Evolutionary conservation across 345 rosid genomes (phyloP).

Genomic region (Conringia planisiliqua): DNA sequence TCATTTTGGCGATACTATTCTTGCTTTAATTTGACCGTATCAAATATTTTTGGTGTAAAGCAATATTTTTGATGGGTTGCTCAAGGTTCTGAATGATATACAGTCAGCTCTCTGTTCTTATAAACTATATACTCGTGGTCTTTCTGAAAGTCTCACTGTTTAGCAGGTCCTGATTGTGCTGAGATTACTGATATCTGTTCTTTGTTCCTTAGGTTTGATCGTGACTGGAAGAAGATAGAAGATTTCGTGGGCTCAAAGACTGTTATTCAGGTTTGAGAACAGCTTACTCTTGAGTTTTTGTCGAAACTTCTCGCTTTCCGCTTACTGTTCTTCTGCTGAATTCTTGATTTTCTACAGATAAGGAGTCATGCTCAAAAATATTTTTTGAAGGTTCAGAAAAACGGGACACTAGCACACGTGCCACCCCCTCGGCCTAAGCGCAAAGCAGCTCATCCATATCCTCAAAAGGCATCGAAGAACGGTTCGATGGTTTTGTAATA

Average conservation of each 20-base stretch:
- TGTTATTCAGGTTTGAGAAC: constrained; percentile 78
- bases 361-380: constrained; percentile 99
- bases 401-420: constrained; percentile 83
- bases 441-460: constrained; percentile 95
- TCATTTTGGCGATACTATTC: too few relatives aligned
- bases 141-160: background rate
- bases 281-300: background rate
- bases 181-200: background rate
- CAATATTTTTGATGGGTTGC: background rate
- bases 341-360: constrained; percentile 46
- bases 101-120: background rate
- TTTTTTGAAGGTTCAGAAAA: constrained; percentile 94
- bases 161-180: background rate
- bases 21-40: too few relatives aligned
- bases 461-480: constrained; percentile 85
- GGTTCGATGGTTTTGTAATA: constrained; percentile 39
- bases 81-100: background rate
- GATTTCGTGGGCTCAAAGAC: constrained; percentile 97
- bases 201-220: constrained; percentile 75
- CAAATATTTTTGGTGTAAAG: too few relatives aligned
- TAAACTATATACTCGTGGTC: background rate
- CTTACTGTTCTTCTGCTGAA: background rate
- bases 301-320: background rate
- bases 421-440: constrained; percentile 99
- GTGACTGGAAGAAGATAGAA: constrained; percentile 98